Conservation (phyloP, 2,329 filamentous ascomycete species). For the Ophiostoma sp. region DNA sequence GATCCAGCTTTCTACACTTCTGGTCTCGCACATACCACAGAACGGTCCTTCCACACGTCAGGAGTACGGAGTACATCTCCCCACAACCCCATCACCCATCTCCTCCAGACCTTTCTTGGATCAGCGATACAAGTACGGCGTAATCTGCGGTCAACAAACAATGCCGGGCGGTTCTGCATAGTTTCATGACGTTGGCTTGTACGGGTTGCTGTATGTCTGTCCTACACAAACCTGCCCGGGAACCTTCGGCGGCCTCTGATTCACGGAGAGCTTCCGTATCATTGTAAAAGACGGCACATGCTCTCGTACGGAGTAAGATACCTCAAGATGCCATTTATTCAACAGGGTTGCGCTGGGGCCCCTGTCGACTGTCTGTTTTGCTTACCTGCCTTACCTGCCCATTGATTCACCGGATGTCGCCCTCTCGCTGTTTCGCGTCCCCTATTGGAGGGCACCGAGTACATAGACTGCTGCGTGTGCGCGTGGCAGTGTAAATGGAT, state of each 20-base stretch:
- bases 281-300: background rate
- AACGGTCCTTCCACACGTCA: background rate
- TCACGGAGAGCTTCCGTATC: background rate
- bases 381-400: background rate
- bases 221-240: background rate
- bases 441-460: background rate
- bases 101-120: background rate
- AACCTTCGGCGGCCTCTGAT: background rate
- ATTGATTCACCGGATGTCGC: conserved; percentile 4
- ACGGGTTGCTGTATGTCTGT: background rate
- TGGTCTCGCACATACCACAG: conserved; percentile 4
- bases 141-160: background rate
- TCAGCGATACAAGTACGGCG: background rate
- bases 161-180: background rate
- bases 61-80: background rate
- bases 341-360: background rate
- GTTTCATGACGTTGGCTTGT: background rate
- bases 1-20: too few relatives aligned
- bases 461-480: too few relatives aligned
- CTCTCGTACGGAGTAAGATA: background rate
- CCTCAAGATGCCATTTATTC: background rate
- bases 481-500: too few relatives aligned
- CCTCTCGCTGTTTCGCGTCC: background rate
- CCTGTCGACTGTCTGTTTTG: background rate
- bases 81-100: background rate